These are phyloP conservation scores for Ustilago esculenta DNA, from an alignment of 1,284 basidiomycete genomes.

Conservation along the genomic window DNA sequence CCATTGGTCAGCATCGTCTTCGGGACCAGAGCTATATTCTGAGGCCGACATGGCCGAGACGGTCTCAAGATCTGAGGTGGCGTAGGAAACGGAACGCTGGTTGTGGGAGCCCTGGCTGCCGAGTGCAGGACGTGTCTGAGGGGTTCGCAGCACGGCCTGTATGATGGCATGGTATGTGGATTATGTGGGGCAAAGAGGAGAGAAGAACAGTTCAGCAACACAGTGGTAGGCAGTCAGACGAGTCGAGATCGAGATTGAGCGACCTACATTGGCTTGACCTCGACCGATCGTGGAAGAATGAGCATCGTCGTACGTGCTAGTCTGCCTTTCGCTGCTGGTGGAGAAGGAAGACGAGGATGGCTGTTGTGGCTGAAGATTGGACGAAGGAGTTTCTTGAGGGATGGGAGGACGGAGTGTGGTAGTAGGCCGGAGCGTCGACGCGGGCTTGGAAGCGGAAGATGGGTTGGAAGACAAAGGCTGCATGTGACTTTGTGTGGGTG, in stretches of 20 bases:
- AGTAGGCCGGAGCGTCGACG: conserved; percentile 24
- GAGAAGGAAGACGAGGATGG: conserved; percentile 24
- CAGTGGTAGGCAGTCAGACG: neutral
- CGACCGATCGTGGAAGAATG: conserved; percentile 31
- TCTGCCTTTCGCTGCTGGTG: conserved; percentile 13
- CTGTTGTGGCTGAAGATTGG: conserved; percentile 15
- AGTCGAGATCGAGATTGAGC: neutral
- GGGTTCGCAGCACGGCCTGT: conserved; percentile 14
- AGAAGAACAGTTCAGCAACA: too few species aligned
- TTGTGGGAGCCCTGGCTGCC: conserved; percentile 36
- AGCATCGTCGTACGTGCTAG: conserved; percentile 25
- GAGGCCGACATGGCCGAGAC: conserved; percentile 51
- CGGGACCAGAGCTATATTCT: conserved; percentile 55
- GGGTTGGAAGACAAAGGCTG: conserved; percentile 27
- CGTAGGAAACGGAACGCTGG: conserved; percentile 52
- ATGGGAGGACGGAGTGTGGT: conserved; percentile 25
- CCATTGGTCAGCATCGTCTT: conserved; percentile 43
- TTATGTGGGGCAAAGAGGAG: too few species aligned
- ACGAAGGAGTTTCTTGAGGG: conserved; percentile 21
- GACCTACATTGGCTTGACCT: conserved; percentile 29
- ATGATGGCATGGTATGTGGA: too few species aligned
- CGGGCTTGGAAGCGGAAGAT: conserved; percentile 23
- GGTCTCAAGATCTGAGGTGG: conserved; percentile 55
- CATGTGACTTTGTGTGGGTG: conserved; percentile 48
- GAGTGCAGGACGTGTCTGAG: conserved; percentile 26